A percentile compares a stretch with the other conserved stretches of the same genome.
These are phyloP conservation scores for Opeltia flavorubescens DNA, from an alignment of 495 filamentous ascomycete genomes.

Conservation along the genomic window DNA sequence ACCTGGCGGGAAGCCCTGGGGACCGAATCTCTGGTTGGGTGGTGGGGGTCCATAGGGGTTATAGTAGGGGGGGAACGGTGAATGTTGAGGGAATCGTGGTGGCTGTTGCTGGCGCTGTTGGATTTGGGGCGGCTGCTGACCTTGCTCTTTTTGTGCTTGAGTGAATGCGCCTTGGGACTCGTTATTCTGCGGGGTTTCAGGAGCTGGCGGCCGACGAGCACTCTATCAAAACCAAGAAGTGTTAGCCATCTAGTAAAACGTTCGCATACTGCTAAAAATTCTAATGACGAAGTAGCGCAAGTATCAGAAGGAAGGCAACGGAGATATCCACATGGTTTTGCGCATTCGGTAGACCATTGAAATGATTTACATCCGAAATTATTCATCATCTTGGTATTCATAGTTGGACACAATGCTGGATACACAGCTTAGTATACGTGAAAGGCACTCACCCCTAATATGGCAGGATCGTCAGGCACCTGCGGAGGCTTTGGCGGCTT, in stretches of 20 bases:
- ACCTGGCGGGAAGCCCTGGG: slow-evolving; percentile 47
- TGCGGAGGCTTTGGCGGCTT: slow-evolving; percentile 49
- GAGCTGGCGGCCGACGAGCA: slow-evolving; percentile 21
- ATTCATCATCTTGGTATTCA: slow-evolving; percentile 50
- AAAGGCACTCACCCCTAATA: slow-evolving; percentile 72
- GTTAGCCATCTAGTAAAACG: slow-evolving; percentile 1
- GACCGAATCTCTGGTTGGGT: slow-evolving; percentile 34
- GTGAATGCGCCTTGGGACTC: slow-evolving; percentile 9
- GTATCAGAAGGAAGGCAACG: slow-evolving; percentile 99
- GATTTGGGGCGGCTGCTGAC: slow-evolving; percentile 20
- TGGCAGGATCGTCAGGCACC: slow-evolving; percentile 90
- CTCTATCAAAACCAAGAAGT: slow-evolving; percentile 18
- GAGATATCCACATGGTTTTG: slow-evolving; percentile 93
- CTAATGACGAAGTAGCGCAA: neutral
- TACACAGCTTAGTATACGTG: neutral
- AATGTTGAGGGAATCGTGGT: slow-evolving; percentile 36
- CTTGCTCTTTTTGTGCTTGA: slow-evolving; percentile 18
- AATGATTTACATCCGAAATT: slow-evolving; percentile 70
- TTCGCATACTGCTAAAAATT: neutral
- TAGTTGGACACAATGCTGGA: neutral
- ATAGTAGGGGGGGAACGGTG: slow-evolving; percentile 31
- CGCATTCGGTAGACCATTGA: slow-evolving; percentile 65
- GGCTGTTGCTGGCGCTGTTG: slow-evolving; percentile 24
- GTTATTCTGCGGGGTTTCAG: slow-evolving; percentile 7
- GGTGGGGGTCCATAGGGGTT: slow-evolving; percentile 30